Base-by-base conservation (phyloP, 345 rosid species). In the Passiflora organensis region DNA sequence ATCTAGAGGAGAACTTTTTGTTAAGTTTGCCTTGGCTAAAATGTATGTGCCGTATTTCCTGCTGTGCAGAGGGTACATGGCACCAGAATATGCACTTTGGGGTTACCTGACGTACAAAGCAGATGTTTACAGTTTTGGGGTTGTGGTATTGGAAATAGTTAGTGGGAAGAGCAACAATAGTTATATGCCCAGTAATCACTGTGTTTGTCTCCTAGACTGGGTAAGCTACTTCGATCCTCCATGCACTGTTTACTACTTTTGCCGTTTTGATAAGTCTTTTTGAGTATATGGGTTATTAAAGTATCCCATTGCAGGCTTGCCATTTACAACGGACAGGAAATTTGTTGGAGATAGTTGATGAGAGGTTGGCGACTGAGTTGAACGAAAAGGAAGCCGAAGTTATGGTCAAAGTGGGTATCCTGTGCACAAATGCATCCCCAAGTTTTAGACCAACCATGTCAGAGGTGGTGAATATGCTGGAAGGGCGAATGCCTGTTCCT, bases 71-170 rank as follows among this genome's bases (percentile, higher is more conserved):
- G 64, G 64, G 39, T 63, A 63, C 19, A 69, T 57, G 50, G 68
- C 68, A 41, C 74, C 69, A 0, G 74, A 69, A 58, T 69, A 69
- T 42, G 65, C 68, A 48, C 37, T 63, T 11, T 48, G 65, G 65
- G 74, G 74, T 42, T 19, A 50, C 19, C 22, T 69, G 49, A 68
- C 65, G 10, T 6, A 58, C 28, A 69, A 69, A 34, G 65, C 65
- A 28, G 74, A 69, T 49, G 57, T 63, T 8, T 69, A 69, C 47
- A 58, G 69, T 38, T 63, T 51, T 16, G 73, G 73, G 28, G 25
- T 69, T 51, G 24, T 66, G 43, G 59, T 48, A 28, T 13, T 66
- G 43, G 55, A 66, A 54, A 59, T 66, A 28, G 60, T 41, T 10
- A 47, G 38, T 12, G 68, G 74, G 25, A 69, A 53, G 51, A 19